A percentile compares a stretch with the other conserved stretches of the same genome.
These are phyloP conservation scores for Sechiopsis laciniata DNA, from an alignment of 306 rosid species.

Conservation along the genomic window DNA sequence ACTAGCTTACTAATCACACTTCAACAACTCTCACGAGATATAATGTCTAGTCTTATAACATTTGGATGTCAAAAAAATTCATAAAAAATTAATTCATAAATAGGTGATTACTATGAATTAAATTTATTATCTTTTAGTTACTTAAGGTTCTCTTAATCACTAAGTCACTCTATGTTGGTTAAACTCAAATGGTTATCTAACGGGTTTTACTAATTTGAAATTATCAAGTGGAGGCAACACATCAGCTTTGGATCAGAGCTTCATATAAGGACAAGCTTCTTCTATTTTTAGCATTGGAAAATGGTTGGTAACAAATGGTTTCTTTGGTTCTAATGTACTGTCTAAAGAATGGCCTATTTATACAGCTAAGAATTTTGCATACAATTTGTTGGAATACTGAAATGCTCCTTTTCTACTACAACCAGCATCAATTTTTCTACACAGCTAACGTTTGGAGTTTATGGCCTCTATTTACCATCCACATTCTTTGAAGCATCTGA, in stretches of 20 bases:
- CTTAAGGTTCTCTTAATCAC: too few species aligned
- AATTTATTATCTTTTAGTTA: too few species aligned
- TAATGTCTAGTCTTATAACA: too few species aligned
- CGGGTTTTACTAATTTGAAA: background rate
- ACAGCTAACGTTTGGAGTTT: conserved; percentile 1
- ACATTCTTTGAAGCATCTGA: too few species aligned
- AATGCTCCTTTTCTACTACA: conserved; percentile 13
- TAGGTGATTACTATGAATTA: too few species aligned
- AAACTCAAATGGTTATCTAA: too few species aligned
- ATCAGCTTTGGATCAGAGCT: too few species aligned
- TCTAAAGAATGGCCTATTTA: background rate
- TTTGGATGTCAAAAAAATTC: too few species aligned
- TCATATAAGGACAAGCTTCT: background rate
- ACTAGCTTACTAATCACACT: too few species aligned
- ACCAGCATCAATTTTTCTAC: conserved; percentile 8
- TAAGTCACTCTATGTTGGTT: too few species aligned
- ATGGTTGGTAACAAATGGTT: background rate
- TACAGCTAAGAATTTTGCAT: background rate
- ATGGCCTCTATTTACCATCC: background rate
- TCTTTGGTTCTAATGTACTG: background rate
- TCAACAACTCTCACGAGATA: too few species aligned
- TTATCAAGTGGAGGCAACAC: background rate
- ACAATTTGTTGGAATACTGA: conserved; percentile 8
- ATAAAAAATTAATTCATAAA: too few species aligned
- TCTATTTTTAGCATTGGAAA: background rate